Base-by-base conservation (phyloP, 805 yeast genomes). In the Wickerhamomyces bisporus region DNA sequence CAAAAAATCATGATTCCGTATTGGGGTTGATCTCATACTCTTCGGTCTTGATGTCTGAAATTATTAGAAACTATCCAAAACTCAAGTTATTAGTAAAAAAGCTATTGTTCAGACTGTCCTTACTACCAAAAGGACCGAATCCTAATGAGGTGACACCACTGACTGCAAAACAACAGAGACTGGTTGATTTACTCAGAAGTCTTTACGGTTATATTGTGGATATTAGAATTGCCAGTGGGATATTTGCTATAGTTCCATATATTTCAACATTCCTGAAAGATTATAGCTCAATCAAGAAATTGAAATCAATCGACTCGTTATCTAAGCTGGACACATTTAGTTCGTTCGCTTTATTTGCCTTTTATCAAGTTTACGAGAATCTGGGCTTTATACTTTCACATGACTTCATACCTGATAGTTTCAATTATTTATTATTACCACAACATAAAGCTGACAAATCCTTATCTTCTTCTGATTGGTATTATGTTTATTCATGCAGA, bases 401-500 rank as follows among this genome's bases (percentile, higher is more conserved):
- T 34, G 47, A 42, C 14, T 43, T 50, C 41, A 19, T 50, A 6
- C 43, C 49, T 3, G 26, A 38, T 26, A 32, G 32, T 12, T 36
- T 41, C 23, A 39, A 43, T 36, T 30, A 15, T 15, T 39, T 50
- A 29, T 26, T 48, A 12, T 29, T 46, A 11, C 30, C 33, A 11
- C 20, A 18, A 26, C 44, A 49, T 26, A 49, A 38, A 23, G 32
- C 25, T 25, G 39, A 42, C 19, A 16, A 18, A 8, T 25, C 31
- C 3, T 11, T 48, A 10, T 19, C 38, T 1, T 17, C 42, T 4
- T 48, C 52, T 6, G 54, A 50, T 28, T 50, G 52, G 52, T 44
- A 39, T 21, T 50, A 50, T 30, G 45, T 40, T 8, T 46, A 50
- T 34, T 50, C 54, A 4, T 50, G 54, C 27, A 31, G 38, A 14